Evolutionary conservation across 208 protist genomes (phyloP).

Genomic region (Leishmania braziliensis): DNA sequence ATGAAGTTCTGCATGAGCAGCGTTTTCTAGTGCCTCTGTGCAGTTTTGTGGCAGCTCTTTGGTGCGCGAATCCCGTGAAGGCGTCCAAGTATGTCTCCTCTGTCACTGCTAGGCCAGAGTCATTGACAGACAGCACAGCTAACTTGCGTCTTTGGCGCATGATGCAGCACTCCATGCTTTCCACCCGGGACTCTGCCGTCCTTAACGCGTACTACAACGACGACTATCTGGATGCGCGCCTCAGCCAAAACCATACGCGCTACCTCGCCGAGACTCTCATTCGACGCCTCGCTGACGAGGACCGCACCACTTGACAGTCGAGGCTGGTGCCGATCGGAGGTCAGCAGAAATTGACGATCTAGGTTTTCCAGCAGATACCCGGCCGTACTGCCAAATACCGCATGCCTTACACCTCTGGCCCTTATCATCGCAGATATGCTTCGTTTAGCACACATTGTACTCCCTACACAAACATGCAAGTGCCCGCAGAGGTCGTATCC

Average conservation of each 20-base stretch:
- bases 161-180: slow-evolving; percentile 87
- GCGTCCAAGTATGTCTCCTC: slow-evolving; percentile 47
- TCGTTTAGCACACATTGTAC: too few relatives aligned
- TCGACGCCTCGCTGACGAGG: slow-evolving; percentile 32
- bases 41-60: slow-evolving; percentile 68
- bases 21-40: slow-evolving; percentile 47
- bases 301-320: background rate
- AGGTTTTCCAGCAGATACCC: background rate
- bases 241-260: slow-evolving; percentile 58
- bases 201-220: slow-evolving; percentile 55
- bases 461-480: background rate
- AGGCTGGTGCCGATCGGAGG: background rate
- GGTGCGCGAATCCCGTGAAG: slow-evolving; percentile 54
- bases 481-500: background rate
- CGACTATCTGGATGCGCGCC: slow-evolving; percentile 55
- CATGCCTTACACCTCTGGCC: background rate
- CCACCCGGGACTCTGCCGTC: slow-evolving; percentile 75
- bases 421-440: background rate
- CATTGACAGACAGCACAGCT: slow-evolving; percentile 18
- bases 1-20: slow-evolving; percentile 32
- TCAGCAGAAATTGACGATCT: background rate
- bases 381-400: background rate
- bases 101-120: slow-evolving; percentile 25
- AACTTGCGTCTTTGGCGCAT: slow-evolving; percentile 70
- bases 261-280: slow-evolving; percentile 84